A percentile compares a stretch with the other conserved stretches of the same genome.
phyloP scores from a whole-genome alignment of 176 grass and related monocot species.

The Musa beccarii region DNA sequence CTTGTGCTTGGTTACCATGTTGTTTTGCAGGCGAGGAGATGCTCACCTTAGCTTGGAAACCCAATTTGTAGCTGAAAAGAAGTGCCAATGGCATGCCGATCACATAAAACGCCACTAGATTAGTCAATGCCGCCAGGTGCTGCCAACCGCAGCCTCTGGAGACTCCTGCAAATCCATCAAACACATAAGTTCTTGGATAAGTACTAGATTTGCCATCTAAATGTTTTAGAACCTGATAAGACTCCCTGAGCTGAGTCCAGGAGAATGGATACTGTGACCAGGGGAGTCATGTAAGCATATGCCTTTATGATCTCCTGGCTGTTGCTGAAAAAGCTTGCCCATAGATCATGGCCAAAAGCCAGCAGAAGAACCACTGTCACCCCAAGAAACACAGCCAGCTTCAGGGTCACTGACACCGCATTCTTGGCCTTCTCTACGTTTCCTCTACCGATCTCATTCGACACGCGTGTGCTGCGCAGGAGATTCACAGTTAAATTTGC shows the following conservation, averaged over 20 bases:
- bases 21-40: neutral
- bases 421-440: conserved; percentile 55
- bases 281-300: conserved; percentile 53
- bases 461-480: conserved; percentile 63
- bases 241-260: conserved; percentile 79
- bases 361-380: conserved; percentile 40
- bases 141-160: conserved; percentile 93
- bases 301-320: conserved; percentile 40
- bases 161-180: conserved; percentile 35
- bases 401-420: conserved; percentile 56
- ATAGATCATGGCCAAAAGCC: conserved; percentile 41
- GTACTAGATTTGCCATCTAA: neutral
- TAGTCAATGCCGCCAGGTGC: conserved; percentile 64
- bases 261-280: conserved; percentile 54
- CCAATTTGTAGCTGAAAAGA: conserved; percentile 65
- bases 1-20: too few relatives aligned
- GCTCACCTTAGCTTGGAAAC: conserved; percentile 36
- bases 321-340: conserved; percentile 67
- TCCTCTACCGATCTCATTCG: conserved; percentile 74
- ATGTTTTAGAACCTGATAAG: conserved; percentile 36
- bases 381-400: conserved; percentile 62
- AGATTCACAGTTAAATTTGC: neutral
- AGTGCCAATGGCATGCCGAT: conserved; percentile 68
- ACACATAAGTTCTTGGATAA: neutral
- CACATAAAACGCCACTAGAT: conserved; percentile 86